phyloP scores from a whole-genome alignment of 257 asterid species.

The Schizonepeta tenuifolia region DNA sequence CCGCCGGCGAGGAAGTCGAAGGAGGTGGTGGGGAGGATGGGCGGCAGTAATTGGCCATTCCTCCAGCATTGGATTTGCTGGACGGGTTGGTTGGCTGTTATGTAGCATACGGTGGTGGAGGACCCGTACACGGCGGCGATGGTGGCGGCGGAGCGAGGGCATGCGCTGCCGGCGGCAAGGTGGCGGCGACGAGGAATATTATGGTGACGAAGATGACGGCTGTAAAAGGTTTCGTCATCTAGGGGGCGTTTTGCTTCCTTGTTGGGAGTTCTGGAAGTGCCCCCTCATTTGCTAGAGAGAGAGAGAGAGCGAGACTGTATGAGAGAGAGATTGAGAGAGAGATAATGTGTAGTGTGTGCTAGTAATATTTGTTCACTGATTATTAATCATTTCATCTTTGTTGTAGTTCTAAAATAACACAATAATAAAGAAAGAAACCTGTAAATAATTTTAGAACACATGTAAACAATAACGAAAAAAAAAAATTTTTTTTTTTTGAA shows the following conservation, averaged over 20 bases:
- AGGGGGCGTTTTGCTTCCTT: constrained; percentile 29
- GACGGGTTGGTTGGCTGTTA: constrained; percentile 56
- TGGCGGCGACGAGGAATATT: constrained; percentile 29
- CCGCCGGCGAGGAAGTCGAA: constrained; percentile 89
- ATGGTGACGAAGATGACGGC: constrained; percentile 38
- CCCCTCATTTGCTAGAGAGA: constrained; percentile 49
- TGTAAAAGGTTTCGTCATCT: constrained; percentile 56
- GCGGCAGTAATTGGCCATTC: constrained; percentile 42
- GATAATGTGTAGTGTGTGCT: not conserved
- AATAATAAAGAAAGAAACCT: too few relatives aligned
- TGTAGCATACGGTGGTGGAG: constrained; percentile 63
- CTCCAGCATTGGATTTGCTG: constrained; percentile 78
- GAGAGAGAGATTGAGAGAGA: constrained; percentile 9
- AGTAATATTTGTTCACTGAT: not conserved
- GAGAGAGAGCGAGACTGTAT: not conserved
- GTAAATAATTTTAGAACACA: too few relatives aligned
- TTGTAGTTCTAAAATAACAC: too few relatives aligned
- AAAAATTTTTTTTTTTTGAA: too few relatives aligned
- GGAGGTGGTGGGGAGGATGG: constrained; percentile 52
- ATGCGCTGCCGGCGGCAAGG: constrained; percentile 33
- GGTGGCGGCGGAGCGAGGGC: constrained; percentile 70
- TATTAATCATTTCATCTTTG: too few relatives aligned
- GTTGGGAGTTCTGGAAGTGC: constrained; percentile 29
- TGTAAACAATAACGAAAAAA: too few relatives aligned
- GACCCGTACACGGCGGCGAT: constrained; percentile 74